Conservation (phyloP, 176 grass and related monocot species). For the Urochloa ruziziensis region DNA sequence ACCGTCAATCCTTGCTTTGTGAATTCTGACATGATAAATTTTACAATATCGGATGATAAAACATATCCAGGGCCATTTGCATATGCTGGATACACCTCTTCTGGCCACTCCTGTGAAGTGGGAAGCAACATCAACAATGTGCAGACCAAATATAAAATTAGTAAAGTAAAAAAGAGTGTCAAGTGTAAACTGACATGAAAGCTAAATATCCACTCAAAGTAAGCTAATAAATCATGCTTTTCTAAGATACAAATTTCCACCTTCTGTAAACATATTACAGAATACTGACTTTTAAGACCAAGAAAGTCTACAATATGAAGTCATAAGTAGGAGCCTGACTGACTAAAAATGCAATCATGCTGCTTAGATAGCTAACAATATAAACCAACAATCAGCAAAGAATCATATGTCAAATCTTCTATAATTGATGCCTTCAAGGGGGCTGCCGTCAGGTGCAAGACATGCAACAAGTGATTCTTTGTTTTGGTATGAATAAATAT, state of each 20-base stretch:
- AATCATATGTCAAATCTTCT: neutral
- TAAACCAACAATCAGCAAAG: constrained; percentile 1
- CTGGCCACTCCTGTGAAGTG: constrained; percentile 82
- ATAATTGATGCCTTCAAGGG: neutral
- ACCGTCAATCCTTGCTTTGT: constrained; percentile 62
- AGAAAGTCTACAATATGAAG: neutral
- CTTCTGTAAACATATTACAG: neutral
- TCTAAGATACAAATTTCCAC: neutral
- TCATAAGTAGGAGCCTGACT: neutral
- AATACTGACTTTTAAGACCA: neutral
- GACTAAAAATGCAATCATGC: neutral
- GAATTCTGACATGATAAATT: constrained; percentile 60
- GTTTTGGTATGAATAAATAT: neutral
- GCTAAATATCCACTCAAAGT: neutral
- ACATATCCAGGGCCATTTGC: constrained; percentile 97
- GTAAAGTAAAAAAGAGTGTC: neutral
- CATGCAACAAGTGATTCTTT: neutral
- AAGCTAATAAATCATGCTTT: neutral
- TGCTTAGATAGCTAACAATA: neutral
- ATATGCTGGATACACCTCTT: constrained; percentile 87
- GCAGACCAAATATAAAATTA: neutral
- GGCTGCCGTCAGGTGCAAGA: neutral
- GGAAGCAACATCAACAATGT: constrained; percentile 14
- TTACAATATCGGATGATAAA: constrained; percentile 78
- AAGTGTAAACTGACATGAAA: neutral